Evolutionary conservation across 345 rosid genomes (phyloP), one percentile per base, ranked within the genome.

Genomic region (Odontarrhena argentea): DNA sequence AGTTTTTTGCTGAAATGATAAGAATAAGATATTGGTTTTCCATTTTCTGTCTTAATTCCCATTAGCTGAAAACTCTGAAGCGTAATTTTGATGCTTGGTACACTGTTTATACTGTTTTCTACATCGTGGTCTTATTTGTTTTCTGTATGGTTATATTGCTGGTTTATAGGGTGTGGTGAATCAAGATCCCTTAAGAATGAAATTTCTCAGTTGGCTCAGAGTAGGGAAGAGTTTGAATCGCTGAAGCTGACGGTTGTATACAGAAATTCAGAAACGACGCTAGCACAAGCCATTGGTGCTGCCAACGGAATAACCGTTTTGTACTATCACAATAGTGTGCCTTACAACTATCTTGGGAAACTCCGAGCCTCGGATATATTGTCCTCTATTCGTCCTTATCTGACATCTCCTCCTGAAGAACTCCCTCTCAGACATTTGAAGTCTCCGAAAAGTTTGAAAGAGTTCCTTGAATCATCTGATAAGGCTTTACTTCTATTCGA

Each of bases 101-200:
- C n/a, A 44, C 6, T 32, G 36, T 32, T 32, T 32, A 6, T 5
- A 32, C 9, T 51, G 4, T 42, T 28, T 18, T 30, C 14, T 13
- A 28, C 34, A 14, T 38, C 43, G 43, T 38, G 0, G 42, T 54
- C 59, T 41, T 7, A 11, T 43, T 56, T 66, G 13, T 44, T 59
- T 55, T 47, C 40, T 49, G 40, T 55, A 40, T 63, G 64, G 50
- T 38, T 36, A 2, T 1, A 24, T 28, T 52, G 63, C 45, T 40
- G 38, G 57, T 55, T 56, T 14, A 13, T 77, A 92, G 98, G 99
- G 99, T 90, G 86, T 35, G 99, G 99, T 1, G 97, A 87, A 78
- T 83, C 95, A 47, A 83, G 95, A 64, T 75, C 95, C 2, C 82
- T 93, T 7, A 86, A 78, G 88, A 83, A 73, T 70, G 88, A 85